Percentiles rank a stretch among this genome's conserved stretches.
Conservation (phyloP, 2,329 filamentous ascomycete genomes). For the Thelonectria discophora region DNA sequence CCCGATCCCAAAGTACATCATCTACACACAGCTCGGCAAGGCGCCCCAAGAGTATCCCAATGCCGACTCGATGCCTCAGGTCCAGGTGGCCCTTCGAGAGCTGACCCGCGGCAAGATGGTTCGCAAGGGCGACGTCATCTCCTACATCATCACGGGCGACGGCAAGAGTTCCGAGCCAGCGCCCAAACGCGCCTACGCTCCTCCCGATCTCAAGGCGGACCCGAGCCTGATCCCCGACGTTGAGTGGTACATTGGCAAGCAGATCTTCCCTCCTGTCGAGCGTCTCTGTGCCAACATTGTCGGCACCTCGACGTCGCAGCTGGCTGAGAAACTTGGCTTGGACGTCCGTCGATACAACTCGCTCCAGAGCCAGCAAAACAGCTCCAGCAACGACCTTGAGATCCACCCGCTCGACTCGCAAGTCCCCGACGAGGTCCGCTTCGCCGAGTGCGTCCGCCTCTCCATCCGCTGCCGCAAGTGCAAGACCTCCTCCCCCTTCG, state of each 20-base stretch:
- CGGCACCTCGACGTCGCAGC: slow-evolving; percentile 87
- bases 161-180: slow-evolving; percentile 71
- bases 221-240: slow-evolving; percentile 83
- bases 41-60: slow-evolving; percentile 93
- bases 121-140: slow-evolving; percentile 94
- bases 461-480: slow-evolving; percentile 83
- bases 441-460: slow-evolving; percentile 81
- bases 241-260: slow-evolving; percentile 98
- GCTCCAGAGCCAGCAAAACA: slow-evolving; percentile 55
- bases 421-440: slow-evolving; percentile 90
- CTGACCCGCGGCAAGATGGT: slow-evolving; percentile 86
- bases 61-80: slow-evolving; percentile 93
- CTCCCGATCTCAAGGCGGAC: slow-evolving; percentile 82
- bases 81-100: slow-evolving; percentile 92
- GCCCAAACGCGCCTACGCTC: slow-evolving; percentile 88
- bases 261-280: slow-evolving; percentile 97
- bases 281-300: slow-evolving; percentile 95
- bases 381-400: slow-evolving; percentile 68
- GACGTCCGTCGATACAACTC: slow-evolving; percentile 85
- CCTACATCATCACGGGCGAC: slow-evolving; percentile 90
- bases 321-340: slow-evolving; percentile 93
- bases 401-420: slow-evolving; percentile 94
- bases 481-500: slow-evolving; percentile 75
- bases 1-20: slow-evolving; percentile 89
- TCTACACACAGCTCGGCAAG: slow-evolving; percentile 97